Conservation (phyloP, 2,329 filamentous ascomycete genomes). For the Aspergillus nomiae region DNA sequence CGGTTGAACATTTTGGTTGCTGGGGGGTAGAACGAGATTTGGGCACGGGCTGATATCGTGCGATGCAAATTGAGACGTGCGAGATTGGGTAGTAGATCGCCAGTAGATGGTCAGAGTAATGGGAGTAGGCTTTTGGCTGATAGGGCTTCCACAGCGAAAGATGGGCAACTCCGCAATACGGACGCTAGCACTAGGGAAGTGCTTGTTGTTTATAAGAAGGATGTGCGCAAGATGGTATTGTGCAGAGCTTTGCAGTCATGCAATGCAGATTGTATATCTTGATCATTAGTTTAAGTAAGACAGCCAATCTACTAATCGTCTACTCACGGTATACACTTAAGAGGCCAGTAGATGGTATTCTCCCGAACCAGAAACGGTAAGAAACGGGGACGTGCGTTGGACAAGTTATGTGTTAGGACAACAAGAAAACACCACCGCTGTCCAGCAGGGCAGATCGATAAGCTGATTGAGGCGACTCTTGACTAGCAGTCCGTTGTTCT, state of each 20-base stretch:
- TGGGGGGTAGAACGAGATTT: background rate
- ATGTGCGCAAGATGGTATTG: background rate
- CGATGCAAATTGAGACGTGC: background rate
- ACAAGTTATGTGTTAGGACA: too few species aligned
- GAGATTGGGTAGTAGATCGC: background rate
- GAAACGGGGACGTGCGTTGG: background rate
- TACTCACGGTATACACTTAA: background rate
- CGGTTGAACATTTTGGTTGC: constrained; percentile 17
- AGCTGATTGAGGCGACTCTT: background rate
- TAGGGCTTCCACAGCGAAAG: background rate
- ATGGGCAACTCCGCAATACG: background rate
- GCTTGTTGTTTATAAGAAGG: background rate
- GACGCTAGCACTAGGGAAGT: background rate
- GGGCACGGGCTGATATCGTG: background rate
- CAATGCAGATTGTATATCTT: background rate
- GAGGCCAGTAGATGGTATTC: background rate
- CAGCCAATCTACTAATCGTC: background rate
- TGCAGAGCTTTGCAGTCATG: background rate
- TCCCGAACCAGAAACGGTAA: background rate
- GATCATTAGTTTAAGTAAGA: background rate
- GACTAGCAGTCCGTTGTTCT: background rate
- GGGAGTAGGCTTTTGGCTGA: background rate
- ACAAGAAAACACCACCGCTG: too few species aligned
- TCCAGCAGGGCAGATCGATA: background rate
- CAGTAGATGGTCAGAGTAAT: background rate